Percentiles rank a stretch among this genome's conserved stretches.
Evolutionary conservation across 106 monocot genomes (phyloP).

Genomic region (Platanthera guangdongensis): DNA sequence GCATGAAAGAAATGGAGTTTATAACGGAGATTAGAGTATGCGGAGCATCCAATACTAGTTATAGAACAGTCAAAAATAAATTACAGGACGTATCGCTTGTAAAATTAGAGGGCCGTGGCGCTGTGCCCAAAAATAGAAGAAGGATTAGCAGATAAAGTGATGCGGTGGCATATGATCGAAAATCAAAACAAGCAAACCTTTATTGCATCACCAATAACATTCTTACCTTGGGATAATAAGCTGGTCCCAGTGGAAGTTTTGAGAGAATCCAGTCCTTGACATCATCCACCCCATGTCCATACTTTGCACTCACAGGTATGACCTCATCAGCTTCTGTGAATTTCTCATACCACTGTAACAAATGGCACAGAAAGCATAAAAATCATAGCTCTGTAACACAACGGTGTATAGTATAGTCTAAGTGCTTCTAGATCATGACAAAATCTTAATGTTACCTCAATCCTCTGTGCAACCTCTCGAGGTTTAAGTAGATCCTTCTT

Average conservation of each 20-base stretch:
- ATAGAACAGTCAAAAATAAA: neutral
- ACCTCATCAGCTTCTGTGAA: slow-evolving; percentile 82
- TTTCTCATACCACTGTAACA: slow-evolving; percentile 88
- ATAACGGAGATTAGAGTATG: neutral
- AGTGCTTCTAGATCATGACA: neutral
- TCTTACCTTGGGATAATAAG: slow-evolving; percentile 89
- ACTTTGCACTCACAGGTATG: slow-evolving; percentile 98
- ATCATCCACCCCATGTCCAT: slow-evolving; percentile 85
- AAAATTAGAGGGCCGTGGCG: neutral
- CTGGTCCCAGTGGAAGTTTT: slow-evolving; percentile 83
- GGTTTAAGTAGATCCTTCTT: slow-evolving; percentile 98
- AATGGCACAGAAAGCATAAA: neutral
- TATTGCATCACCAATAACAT: slow-evolving; percentile 3
- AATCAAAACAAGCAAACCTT: neutral
- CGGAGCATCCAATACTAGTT: neutral
- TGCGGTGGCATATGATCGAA: neutral
- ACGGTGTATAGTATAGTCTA: neutral
- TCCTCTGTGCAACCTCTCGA: slow-evolving; percentile 80
- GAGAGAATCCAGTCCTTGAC: slow-evolving; percentile 89
- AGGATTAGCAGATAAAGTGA: neutral
- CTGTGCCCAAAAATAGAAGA: neutral
- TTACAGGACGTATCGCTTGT: neutral
- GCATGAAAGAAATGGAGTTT: neutral
- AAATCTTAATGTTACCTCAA: slow-evolving; percentile 44
- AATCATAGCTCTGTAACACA: neutral